These are phyloP conservation scores for Candida ponderosae DNA, from an alignment of 805 yeast species.

Conservation along the genomic window DNA sequence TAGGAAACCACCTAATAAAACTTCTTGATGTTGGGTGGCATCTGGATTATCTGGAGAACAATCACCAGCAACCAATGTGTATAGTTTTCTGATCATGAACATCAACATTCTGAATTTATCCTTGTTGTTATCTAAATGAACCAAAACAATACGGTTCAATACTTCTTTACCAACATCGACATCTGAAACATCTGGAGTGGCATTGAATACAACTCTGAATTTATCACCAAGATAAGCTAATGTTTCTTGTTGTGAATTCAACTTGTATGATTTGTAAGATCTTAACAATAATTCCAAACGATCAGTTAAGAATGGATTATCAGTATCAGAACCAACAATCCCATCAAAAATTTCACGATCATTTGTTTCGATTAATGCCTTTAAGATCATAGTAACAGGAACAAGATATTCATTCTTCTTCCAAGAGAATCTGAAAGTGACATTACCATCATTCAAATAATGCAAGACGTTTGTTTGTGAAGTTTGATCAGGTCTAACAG, in stretches of 20 bases:
- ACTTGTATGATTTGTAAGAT: constrained; percentile 73
- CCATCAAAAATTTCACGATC: constrained; percentile 97
- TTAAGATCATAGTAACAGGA: constrained; percentile 87
- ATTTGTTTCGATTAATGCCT: constrained; percentile 83
- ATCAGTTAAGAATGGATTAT: constrained; percentile 92
- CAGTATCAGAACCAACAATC: constrained; percentile 80
- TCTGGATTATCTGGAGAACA: constrained; percentile 97
- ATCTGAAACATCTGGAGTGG: constrained; percentile 82
- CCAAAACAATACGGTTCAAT: constrained; percentile 75
- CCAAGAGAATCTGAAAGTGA: constrained; percentile 96
- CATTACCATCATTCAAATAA: constrained; percentile 91
- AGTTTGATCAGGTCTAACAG: constrained; percentile 94
- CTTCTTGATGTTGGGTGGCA: constrained; percentile 98
- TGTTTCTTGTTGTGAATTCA: constrained; percentile 80
- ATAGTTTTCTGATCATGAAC: constrained; percentile 93
- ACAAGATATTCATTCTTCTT: constrained; percentile 90
- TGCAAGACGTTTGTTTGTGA: constrained; percentile 97
- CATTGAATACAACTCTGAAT: constrained; percentile 88
- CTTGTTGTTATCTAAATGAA: constrained; percentile 63
- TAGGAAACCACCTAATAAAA: constrained; percentile 88
- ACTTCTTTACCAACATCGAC: constrained; percentile 87
- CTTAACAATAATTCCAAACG: constrained; percentile 91
- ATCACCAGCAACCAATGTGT: constrained; percentile 93
- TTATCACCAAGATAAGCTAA: constrained; percentile 92
- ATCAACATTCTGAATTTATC: constrained; percentile 85